Base-by-base conservation (phyloP, 768 basidiomycete genomes). In the Panellus pusillus region DNA sequence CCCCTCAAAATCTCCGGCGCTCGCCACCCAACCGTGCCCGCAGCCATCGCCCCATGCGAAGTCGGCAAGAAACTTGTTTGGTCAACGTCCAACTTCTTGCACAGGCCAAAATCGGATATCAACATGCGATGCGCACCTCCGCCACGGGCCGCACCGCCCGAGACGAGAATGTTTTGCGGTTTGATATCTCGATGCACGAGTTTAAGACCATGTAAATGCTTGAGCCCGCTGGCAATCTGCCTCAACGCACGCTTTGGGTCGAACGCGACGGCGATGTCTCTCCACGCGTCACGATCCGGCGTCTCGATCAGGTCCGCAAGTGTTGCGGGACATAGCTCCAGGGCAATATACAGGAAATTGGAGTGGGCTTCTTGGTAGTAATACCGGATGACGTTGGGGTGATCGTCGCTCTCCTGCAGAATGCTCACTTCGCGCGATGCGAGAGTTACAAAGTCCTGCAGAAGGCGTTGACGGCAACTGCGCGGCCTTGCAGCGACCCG, bases 101-200 rank as follows among this genome's bases (percentile, higher is more conserved):
- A 98, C 45, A 99, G 77, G 32, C 97, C 97, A 67, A 99, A 98
- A 71, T 99, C 97, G 1, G 94, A 97, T 53, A 94, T 95, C 55
- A 95, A 73, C 92, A 95, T 93, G 44, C 91, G 76, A 61, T 91
- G 66, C 68, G 80, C 43, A 66, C 73, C 64, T 65, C 72, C 56
- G 71, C 72, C 29, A 37, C 71, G 73, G 15, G 78, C 81, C 63
- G 87, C 89, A 2, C 82, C 81, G 13, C 74, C 75, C 13, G 92
- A 91, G 11, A 98, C 79, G 13, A 99, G 81, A 50, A 99, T 98
- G 65, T 99, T 99, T 69, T 95, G 96, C 5, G 96, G 96, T 65
- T 99, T 99, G 71, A 99, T 97, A 68, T 98, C 96, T 29, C 96
- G 84, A 72, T 98, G 96, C n/a, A 98, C 84, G 53, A 98, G 89